A percentile compares a stretch with the other conserved stretches of the same genome.
These are phyloP conservation scores for Tricholoma matsutake DNA, from an alignment of 768 basidiomycete species.

Conservation along the genomic window DNA sequence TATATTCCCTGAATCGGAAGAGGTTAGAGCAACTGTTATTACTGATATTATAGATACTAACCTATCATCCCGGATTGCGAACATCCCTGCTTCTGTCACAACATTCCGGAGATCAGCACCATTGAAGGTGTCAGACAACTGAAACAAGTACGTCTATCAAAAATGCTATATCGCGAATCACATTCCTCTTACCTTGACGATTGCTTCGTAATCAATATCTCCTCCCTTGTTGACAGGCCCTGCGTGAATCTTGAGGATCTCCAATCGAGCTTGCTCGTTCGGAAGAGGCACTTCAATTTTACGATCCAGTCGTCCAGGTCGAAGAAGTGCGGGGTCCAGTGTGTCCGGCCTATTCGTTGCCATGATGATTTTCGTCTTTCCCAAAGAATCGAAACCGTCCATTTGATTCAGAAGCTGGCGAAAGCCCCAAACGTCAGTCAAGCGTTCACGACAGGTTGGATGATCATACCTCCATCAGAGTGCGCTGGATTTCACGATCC, in stretches of 20 bases:
- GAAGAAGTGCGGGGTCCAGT: conserved; percentile 92
- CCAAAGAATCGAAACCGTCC: conserved; percentile 98
- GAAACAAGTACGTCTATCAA: conserved; percentile 3
- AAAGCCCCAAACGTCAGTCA: conserved; percentile 1
- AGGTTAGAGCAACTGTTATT: neutral
- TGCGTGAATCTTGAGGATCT: conserved; percentile 97
- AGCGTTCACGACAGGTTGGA: neutral
- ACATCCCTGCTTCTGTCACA: conserved; percentile 96
- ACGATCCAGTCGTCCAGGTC: conserved; percentile 92
- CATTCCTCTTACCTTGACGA: conserved; percentile 72
- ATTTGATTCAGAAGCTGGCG: conserved; percentile 92
- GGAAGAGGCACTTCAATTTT: conserved; percentile 98
- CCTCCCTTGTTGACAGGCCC: conserved; percentile 91
- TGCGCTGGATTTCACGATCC: conserved; percentile 97
- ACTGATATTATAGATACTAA: conserved; percentile 27
- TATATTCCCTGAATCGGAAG: conserved; percentile 60
- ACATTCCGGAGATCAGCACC: conserved; percentile 96
- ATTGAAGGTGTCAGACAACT: conserved; percentile 91
- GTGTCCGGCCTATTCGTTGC: conserved; percentile 99
- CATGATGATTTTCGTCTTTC: conserved; percentile 96
- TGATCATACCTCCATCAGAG: conserved; percentile 80
- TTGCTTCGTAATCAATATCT: conserved; percentile 96
- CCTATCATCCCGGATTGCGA: conserved; percentile 96
- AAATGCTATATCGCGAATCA: conserved; percentile 1
- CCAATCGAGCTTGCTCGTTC: conserved; percentile 93